phyloP scores from a whole-genome alignment of 2,329 filamentous ascomycete species.

The Colletotrichum zoysiae region DNA sequence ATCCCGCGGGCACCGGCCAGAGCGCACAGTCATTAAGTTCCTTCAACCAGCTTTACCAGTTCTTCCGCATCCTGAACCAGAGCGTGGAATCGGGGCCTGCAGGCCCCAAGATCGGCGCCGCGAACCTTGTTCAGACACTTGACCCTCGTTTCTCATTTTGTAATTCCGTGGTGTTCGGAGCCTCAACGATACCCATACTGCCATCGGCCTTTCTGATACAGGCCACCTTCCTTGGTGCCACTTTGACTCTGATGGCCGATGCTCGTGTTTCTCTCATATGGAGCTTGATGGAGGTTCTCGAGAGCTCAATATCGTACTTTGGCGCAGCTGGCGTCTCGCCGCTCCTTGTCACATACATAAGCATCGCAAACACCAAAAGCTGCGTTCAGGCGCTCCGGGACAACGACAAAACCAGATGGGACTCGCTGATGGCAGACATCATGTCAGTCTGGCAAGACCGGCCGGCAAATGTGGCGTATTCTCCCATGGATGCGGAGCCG shows the following conservation, averaged over 20 bases:
- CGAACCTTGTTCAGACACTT: conserved; percentile 50
- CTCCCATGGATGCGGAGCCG: conserved; percentile 44
- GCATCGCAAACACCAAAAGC: conserved; percentile 52
- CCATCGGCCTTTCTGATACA: conserved; percentile 55
- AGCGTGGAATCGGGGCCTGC: conserved; percentile 44
- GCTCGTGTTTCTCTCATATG: conserved; percentile 53
- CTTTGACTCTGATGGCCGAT: conserved; percentile 50
- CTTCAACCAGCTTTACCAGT: conserved; percentile 57
- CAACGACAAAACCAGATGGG: conserved; percentile 52
- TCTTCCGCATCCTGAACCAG: conserved; percentile 53
- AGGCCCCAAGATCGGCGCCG: conserved; percentile 40
- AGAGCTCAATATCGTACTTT: conserved; percentile 47
- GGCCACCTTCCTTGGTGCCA: conserved; percentile 54
- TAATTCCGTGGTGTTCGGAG: conserved; percentile 54
- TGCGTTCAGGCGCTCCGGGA: conserved; percentile 49
- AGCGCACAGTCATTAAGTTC: conserved; percentile 55
- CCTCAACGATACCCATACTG: conserved; percentile 49
- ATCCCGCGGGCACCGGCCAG: conserved; percentile 37
- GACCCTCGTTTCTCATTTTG: conserved; percentile 54
- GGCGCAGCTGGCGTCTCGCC: conserved; percentile 52
- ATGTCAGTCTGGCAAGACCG: conserved; percentile 46
- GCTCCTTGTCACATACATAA: conserved; percentile 51
- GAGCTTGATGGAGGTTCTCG: conserved; percentile 53
- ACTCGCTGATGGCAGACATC: conserved; percentile 46
- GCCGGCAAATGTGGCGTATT: conserved; percentile 16